A percentile compares a stretch with the other conserved stretches of the same genome.
Evolutionary conservation across 2,329 filamentous ascomycete genomes (phyloP).

Genomic region (Talaromyces piceae): DNA sequence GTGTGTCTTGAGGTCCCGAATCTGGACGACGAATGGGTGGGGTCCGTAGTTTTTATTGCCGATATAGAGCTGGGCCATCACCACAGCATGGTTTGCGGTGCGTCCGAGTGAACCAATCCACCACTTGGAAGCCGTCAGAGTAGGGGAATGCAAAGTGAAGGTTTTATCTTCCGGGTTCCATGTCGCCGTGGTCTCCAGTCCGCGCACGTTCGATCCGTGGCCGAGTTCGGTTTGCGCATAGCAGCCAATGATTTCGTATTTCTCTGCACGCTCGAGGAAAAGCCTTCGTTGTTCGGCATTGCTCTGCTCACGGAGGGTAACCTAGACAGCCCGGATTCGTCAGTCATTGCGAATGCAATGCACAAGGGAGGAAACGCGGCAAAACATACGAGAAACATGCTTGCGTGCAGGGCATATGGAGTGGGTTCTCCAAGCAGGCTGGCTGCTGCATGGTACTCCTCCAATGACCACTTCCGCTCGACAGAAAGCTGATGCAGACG

Average conservation of each 20-base stretch:
- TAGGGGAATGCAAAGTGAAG: slow-evolving; percentile 66
- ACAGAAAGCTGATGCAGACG: slow-evolving; percentile 58
- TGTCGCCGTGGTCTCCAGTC: slow-evolving; percentile 64
- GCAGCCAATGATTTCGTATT: slow-evolving; percentile 67
- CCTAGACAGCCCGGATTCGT: slow-evolving; percentile 21
- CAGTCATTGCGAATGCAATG: not conserved
- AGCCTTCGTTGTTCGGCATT: slow-evolving; percentile 65
- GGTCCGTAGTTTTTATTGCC: slow-evolving; percentile 62
- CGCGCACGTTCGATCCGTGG: slow-evolving; percentile 69
- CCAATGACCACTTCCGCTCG: slow-evolving; percentile 58
- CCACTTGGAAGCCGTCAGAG: slow-evolving; percentile 72
- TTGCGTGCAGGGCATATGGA: slow-evolving; percentile 65
- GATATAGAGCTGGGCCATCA: slow-evolving; percentile 70
- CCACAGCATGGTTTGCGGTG: slow-evolving; percentile 68
- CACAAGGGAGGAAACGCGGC: not conserved
- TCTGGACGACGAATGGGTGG: slow-evolving; percentile 70
- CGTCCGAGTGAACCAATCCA: slow-evolving; percentile 75
- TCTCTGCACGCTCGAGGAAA: slow-evolving; percentile 61
- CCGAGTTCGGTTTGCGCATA: slow-evolving; percentile 77
- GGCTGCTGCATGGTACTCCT: slow-evolving; percentile 58
- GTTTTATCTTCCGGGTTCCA: slow-evolving; percentile 69
- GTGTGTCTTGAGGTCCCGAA: slow-evolving; percentile 63
- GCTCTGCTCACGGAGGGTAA: slow-evolving; percentile 43
- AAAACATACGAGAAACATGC: slow-evolving; percentile 56
- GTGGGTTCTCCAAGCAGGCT: slow-evolving; percentile 66